These are phyloP conservation scores for Acanthochlamys bracteata DNA, from an alignment of 106 monocot species.

Conservation along the genomic window DNA sequence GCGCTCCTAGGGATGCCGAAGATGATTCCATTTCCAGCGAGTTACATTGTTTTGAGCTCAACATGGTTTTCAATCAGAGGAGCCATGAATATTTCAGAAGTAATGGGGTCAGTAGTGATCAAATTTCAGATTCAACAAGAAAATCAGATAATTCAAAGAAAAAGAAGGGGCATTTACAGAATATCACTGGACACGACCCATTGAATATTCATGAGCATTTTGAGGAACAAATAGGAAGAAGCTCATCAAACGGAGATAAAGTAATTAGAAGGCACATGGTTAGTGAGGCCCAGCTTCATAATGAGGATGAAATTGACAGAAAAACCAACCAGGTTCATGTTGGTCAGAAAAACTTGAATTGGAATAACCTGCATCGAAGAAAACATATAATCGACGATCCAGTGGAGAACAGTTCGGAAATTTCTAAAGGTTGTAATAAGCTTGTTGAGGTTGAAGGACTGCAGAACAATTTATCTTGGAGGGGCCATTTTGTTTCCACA, in stretches of 20 bases:
- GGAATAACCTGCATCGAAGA: not conserved
- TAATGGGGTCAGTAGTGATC: not conserved
- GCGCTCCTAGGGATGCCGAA: conserved; percentile 63
- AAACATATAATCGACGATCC: conserved; percentile 1
- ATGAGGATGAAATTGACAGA: not conserved
- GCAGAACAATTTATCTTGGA: conserved; percentile 2
- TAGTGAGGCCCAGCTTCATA: not conserved
- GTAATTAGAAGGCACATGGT: not conserved
- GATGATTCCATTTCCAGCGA: conserved; percentile 67
- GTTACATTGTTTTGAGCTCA: conserved; percentile 64
- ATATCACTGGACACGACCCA: conserved; percentile 2
- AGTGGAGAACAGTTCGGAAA: conserved; percentile 5
- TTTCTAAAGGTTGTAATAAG: conserved; percentile 6
- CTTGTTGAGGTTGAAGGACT: conserved; percentile 8
- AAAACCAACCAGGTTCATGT: conserved; percentile 5
- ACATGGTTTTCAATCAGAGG: conserved; percentile 12
- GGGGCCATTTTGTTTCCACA: conserved; percentile 9
- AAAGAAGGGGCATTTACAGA: conserved; percentile 10
- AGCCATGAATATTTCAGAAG: conserved; percentile 3
- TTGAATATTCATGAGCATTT: not conserved
- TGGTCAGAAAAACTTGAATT: not conserved
- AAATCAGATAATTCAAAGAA: conserved; percentile 17
- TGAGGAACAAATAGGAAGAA: not conserved
- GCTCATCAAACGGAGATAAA: conserved; percentile 8
- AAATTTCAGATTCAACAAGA: conserved; percentile 11